Conservation (phyloP, 1,139 yeast species). For the Saccharomycopsis hybrid region DNA sequence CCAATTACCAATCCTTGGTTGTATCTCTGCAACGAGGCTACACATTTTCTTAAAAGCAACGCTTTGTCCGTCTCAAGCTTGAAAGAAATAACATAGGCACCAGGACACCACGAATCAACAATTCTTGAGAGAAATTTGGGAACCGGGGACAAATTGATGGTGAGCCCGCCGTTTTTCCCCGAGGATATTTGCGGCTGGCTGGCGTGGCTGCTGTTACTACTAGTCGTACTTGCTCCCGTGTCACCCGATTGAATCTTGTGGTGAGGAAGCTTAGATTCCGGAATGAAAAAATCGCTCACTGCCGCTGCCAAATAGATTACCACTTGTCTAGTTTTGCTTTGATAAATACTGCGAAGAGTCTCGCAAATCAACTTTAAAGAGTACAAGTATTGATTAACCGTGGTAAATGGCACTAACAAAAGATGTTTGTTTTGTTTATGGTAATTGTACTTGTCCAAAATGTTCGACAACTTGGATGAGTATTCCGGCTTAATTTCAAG, state of each 20-base stretch:
- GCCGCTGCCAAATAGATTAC: constrained; percentile 94
- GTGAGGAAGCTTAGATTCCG: constrained; percentile 76
- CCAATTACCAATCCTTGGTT: constrained; percentile 95
- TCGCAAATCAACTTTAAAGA: constrained; percentile 67
- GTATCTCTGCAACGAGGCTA: constrained; percentile 72
- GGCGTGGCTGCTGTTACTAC: constrained; percentile 28
- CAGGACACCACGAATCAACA: constrained; percentile 93
- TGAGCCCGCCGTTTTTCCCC: constrained; percentile 47
- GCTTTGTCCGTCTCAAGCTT: constrained; percentile 83
- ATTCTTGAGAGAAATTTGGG: constrained; percentile 86
- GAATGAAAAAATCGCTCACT: constrained; percentile 92
- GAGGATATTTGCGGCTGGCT: constrained; percentile 3
- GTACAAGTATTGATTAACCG: constrained; percentile 89
- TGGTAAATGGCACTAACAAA: constrained; percentile 79
- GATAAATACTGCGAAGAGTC: constrained; percentile 36
- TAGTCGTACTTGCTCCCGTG: constrained; percentile 15
- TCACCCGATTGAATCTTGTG: constrained; percentile 82
- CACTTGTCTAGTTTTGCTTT: constrained; percentile 44
- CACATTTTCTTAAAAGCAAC: constrained; percentile 69
- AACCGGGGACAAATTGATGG: constrained; percentile 87
- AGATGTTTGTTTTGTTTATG: constrained; percentile 56
- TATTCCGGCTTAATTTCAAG: constrained; percentile 56
- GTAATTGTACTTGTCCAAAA: constrained; percentile 56
- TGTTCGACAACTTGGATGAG: constrained; percentile 55
- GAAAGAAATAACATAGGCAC: constrained; percentile 91